These are phyloP conservation scores for Ophiostoma triangulosporum DNA, from an alignment of 2,329 filamentous ascomycete species.

Conservation along the genomic window DNA sequence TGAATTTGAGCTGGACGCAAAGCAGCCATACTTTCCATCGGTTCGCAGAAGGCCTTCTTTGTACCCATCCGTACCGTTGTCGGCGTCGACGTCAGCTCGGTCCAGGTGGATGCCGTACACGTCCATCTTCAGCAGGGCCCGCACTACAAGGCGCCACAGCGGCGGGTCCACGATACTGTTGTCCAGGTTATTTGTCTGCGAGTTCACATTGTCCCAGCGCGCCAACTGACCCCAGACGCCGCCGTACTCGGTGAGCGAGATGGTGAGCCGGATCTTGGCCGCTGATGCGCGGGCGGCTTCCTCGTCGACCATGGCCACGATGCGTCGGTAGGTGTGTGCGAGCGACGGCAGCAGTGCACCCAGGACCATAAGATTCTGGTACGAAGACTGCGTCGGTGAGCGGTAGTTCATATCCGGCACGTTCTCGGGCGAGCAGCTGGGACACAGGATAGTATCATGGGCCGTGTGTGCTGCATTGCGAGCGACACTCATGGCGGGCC, in stretches of 20 bases:
- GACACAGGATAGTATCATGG: constrained; percentile 38
- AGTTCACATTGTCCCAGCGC: constrained; percentile 17
- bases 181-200: constrained; percentile 22
- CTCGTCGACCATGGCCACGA: constrained; percentile 41
- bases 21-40: not conserved
- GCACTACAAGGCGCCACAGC: constrained; percentile 39
- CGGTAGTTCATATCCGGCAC: constrained; percentile 22
- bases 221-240: constrained; percentile 32
- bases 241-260: constrained; percentile 33
- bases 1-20: not conserved
- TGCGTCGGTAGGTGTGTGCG: constrained; percentile 41
- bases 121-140: constrained; percentile 41
- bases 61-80: not conserved
- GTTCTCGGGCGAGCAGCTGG: constrained; percentile 30
- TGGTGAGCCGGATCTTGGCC: constrained; percentile 28
- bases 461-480: constrained; percentile 34
- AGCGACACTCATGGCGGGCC: constrained; percentile 32
- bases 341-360: constrained; percentile 43
- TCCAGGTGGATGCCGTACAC: constrained; percentile 36
- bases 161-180: constrained; percentile 34
- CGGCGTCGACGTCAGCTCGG: not conserved
- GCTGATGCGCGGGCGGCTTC: constrained; percentile 32
- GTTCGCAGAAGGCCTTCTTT: not conserved
- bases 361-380: constrained; percentile 47
- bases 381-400: constrained; percentile 33